These are phyloP conservation scores for Beauveria medogensis DNA, from an alignment of 2,329 filamentous ascomycete genomes.

Conservation along the genomic window DNA sequence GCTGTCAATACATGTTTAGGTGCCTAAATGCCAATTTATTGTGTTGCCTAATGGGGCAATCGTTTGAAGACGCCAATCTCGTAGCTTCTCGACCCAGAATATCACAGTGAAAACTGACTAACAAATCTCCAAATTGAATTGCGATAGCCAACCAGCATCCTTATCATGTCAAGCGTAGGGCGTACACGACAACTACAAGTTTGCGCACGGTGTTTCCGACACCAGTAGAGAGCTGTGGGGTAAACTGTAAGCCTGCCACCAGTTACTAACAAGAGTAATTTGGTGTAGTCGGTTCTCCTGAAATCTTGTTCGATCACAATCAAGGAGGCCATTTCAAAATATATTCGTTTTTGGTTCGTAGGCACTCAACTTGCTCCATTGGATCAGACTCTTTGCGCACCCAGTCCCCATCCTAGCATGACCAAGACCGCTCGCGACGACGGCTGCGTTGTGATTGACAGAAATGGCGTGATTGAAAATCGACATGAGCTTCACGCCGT, in stretches of 20 bases:
- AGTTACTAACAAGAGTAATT: not conserved
- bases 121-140: too few relatives aligned
- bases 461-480: conserved; percentile 35
- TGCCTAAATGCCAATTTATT: not conserved
- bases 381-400: not conserved
- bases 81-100: too few relatives aligned
- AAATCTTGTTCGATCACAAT: not conserved
- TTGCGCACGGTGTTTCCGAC: not conserved
- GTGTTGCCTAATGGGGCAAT: not conserved
- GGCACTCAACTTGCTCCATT: too few relatives aligned
- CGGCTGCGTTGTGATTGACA: conserved; percentile 28
- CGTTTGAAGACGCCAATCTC: too few relatives aligned
- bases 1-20: not conserved
- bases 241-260: not conserved
- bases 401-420: conserved; percentile 3
- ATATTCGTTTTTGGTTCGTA: not conserved
- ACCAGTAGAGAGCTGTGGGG: not conserved
- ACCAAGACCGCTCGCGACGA: conserved; percentile 10
- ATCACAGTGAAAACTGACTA: too few relatives aligned
- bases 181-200: not conserved
- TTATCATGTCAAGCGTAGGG: not conserved
- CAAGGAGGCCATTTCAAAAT: not conserved
- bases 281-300: too few relatives aligned
- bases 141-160: too few relatives aligned
- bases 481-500: conserved; percentile 35